Conservation (phyloP, 768 basidiomycete genomes). For the Filobasidium floriforme region DNA sequence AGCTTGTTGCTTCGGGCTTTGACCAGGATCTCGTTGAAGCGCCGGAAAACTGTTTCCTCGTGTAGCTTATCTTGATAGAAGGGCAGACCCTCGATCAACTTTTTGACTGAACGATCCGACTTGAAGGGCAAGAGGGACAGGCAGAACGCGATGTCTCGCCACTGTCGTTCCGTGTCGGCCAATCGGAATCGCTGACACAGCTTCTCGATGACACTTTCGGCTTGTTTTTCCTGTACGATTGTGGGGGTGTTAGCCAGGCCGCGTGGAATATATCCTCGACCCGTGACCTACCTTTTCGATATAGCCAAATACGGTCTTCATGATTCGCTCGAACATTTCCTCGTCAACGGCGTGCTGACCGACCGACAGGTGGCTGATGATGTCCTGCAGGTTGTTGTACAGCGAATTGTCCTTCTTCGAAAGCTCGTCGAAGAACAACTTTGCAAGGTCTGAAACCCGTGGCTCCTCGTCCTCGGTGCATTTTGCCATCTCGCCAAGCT, state of each 20-base stretch:
- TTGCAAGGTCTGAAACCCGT: constrained; percentile 86
- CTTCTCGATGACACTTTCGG: constrained; percentile 93
- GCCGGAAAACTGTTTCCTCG: constrained; percentile 67
- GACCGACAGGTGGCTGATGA: constrained; percentile 88
- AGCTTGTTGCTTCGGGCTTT: constrained; percentile 78
- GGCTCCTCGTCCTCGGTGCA: constrained; percentile 86
- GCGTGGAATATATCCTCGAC: neutral
- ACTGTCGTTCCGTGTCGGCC: constrained; percentile 81
- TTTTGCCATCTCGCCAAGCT: constrained; percentile 99
- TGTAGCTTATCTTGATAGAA: constrained; percentile 95
- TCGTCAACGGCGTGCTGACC: constrained; percentile 90
- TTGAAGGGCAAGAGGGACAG: constrained; percentile 92
- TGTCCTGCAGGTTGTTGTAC: constrained; percentile 96
- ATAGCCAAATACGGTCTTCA: constrained; percentile 90
- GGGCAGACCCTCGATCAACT: constrained; percentile 83
- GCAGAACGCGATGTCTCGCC: constrained; percentile 96
- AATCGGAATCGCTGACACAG: constrained; percentile 91
- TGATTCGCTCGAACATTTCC: constrained; percentile 80
- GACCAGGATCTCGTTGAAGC: constrained; percentile 80
- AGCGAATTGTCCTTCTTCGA: constrained; percentile 98
- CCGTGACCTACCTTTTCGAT: constrained; percentile 75
- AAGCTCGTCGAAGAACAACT: constrained; percentile 91
- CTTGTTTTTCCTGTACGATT: constrained; percentile 77
- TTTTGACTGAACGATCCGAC: constrained; percentile 91
- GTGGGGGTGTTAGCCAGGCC: too few relatives aligned